These are phyloP conservation scores for Tripidium arundinaceum DNA, from an alignment of 202 grass and related monocot genomes.

Conservation along the genomic window DNA sequence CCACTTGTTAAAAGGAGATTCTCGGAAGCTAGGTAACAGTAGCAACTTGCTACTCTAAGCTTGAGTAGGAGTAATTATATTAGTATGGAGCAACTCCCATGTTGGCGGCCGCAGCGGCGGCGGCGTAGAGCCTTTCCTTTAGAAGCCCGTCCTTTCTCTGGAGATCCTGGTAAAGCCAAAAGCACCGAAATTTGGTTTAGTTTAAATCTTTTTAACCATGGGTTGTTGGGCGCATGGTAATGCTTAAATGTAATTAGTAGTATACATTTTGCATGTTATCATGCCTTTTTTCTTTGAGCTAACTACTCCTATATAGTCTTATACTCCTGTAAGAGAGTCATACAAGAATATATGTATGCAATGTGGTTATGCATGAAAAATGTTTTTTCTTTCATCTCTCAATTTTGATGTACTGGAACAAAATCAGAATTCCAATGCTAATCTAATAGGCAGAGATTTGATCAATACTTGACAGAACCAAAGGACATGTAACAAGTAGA, in stretches of 20 bases:
- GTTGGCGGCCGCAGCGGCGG: slow-evolving; percentile 51
- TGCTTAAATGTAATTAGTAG: neutral
- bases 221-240: neutral
- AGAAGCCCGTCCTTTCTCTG: slow-evolving; percentile 80
- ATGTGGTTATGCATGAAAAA: too few species aligned
- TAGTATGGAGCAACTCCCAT: slow-evolving; percentile 90
- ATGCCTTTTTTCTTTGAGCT: neutral
- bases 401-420: neutral
- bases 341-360: too few species aligned
- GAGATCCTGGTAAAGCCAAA: slow-evolving; percentile 36
- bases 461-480: neutral
- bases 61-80: neutral
- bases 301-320: neutral
- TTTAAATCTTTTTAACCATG: neutral
- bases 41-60: slow-evolving; percentile 8
- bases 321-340: too few species aligned
- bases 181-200: neutral
- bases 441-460: neutral
- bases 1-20: slow-evolving; percentile 16
- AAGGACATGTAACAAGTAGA: neutral
- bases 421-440: neutral
- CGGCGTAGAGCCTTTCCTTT: slow-evolving; percentile 77
- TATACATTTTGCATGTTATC: neutral
- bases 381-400: neutral
- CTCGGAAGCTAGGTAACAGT: neutral